Evolutionary conservation across 2,329 filamentous ascomycete genomes (phyloP).

Genomic region (Cercospora janseana): DNA sequence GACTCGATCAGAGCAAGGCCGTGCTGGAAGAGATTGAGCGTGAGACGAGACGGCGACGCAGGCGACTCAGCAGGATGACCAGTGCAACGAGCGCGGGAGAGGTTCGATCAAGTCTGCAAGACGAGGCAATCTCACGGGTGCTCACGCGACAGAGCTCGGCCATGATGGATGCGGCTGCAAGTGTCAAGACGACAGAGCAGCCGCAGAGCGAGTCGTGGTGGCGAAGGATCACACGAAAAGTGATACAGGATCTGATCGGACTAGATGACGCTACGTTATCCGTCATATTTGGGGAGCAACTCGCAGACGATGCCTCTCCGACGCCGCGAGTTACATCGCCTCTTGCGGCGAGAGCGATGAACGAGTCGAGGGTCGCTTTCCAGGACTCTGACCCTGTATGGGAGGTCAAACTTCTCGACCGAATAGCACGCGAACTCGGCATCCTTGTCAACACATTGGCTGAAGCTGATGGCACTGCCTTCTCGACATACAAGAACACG

Average conservation of each 20-base stretch:
- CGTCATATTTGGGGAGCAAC: conserved; percentile 78
- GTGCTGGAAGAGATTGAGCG: conserved; percentile 85
- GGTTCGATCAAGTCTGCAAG: conserved; percentile 18
- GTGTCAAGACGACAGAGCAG: conserved; percentile 33
- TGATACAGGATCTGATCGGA: conserved; percentile 85
- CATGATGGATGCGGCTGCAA: conserved; percentile 22
- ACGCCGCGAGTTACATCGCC: conserved; percentile 38
- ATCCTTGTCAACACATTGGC: conserved; percentile 78
- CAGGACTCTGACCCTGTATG: conserved; percentile 51
- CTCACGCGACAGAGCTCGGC: conserved; percentile 30
- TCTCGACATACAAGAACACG: conserved; percentile 72
- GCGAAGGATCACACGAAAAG: conserved; percentile 76
- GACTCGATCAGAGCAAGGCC: conserved; percentile 82
- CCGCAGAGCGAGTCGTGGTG: conserved; percentile 64
- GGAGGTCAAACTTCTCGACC: conserved; percentile 77
- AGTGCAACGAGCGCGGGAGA: conserved; percentile 18
- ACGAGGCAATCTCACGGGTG: conserved; percentile 21
- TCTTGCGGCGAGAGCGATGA: conserved; percentile 29
- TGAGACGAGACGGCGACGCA: conserved; percentile 65
- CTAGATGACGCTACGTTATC: conserved; percentile 83
- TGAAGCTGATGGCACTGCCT: conserved; percentile 76
- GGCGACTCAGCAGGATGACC: conserved; percentile 61
- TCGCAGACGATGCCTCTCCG: conserved; percentile 50
- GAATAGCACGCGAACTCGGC: conserved; percentile 83
- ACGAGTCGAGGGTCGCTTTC: conserved; percentile 38